phyloP scores from a whole-genome alignment of 306 rosid genomes.

The Fagus sylvatica region DNA sequence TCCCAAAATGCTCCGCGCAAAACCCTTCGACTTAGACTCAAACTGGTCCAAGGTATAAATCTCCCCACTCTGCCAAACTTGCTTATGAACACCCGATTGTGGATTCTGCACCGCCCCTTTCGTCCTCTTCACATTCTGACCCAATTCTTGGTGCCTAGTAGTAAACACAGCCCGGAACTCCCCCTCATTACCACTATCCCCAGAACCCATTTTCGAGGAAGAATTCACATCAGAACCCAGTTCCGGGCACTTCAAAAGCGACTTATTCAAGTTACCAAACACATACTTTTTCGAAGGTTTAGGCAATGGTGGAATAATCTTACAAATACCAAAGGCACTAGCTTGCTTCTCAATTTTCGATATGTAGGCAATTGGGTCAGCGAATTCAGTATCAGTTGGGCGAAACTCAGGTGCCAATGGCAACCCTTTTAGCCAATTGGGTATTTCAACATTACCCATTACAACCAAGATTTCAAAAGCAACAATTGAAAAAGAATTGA shows the following conservation, averaged over 20 bases:
- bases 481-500: slow-evolving; percentile 24
- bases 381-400: slow-evolving; percentile 92
- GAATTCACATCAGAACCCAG: slow-evolving; percentile 44
- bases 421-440: slow-evolving; percentile 80
- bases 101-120: slow-evolving; percentile 64
- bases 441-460: slow-evolving; percentile 86
- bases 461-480: slow-evolving; percentile 34
- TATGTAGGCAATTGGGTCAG: slow-evolving; percentile 97
- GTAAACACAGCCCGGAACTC: slow-evolving; percentile 80
- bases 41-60: slow-evolving; percentile 86
- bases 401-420: slow-evolving; percentile 96
- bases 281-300: slow-evolving; percentile 88
- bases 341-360: slow-evolving; percentile 98
- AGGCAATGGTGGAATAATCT: slow-evolving; percentile 91
- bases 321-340: slow-evolving; percentile 84
- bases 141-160: slow-evolving; percentile 94
- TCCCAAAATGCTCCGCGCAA: slow-evolving; percentile 60
- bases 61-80: slow-evolving; percentile 99
- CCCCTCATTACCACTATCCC: slow-evolving; percentile 51
- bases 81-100: slow-evolving; percentile 61
- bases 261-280: slow-evolving; percentile 71
- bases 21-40: slow-evolving; percentile 80
- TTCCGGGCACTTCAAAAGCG: slow-evolving; percentile 75
- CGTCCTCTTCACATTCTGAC: slow-evolving; percentile 56
- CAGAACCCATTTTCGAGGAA: slow-evolving; percentile 30